These are phyloP conservation scores for Malassezia pachydermatis DNA, from an alignment of 1,284 basidiomycete genomes.

Conservation along the genomic window DNA sequence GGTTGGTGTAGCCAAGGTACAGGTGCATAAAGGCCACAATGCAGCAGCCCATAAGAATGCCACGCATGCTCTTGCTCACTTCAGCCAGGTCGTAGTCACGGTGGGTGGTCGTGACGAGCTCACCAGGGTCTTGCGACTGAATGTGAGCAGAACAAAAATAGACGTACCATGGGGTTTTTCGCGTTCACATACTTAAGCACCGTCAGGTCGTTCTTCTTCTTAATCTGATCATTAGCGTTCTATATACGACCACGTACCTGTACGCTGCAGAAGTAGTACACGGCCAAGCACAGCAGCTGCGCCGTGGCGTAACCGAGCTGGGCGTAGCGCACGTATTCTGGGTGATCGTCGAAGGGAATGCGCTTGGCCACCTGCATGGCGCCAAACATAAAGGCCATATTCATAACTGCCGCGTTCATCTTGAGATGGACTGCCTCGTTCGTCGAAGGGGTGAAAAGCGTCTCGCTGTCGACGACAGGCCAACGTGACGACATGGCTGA, in stretches of 20 bases:
- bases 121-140: slow-evolving; percentile 59
- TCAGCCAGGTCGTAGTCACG: slow-evolving; percentile 85
- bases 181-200: slow-evolving; percentile 75
- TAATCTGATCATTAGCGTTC: slow-evolving; percentile 52
- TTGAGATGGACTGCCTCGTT: too few relatives aligned
- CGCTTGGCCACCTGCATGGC: slow-evolving; percentile 63
- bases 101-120: slow-evolving; percentile 81
- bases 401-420: slow-evolving; percentile 19
- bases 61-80: slow-evolving; percentile 68
- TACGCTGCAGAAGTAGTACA: slow-evolving; percentile 64
- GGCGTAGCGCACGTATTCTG: slow-evolving; percentile 68
- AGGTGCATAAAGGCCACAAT: slow-evolving; percentile 48
- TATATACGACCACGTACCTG: slow-evolving; percentile 27
- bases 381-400: slow-evolving; percentile 35
- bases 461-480: not conserved
- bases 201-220: slow-evolving; percentile 85
- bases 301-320: slow-evolving; percentile 70
- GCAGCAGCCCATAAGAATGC: slow-evolving; percentile 48
- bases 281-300: slow-evolving; percentile 60
- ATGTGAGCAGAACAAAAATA: not conserved
- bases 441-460: not conserved
- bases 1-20: slow-evolving; percentile 48
- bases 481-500: not conserved
- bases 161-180: slow-evolving; percentile 36
- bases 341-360: slow-evolving; percentile 76